Evolutionary conservation across 352 stramenopile genomes (phyloP).

Genomic region (Pythium utonaiense): DNA sequence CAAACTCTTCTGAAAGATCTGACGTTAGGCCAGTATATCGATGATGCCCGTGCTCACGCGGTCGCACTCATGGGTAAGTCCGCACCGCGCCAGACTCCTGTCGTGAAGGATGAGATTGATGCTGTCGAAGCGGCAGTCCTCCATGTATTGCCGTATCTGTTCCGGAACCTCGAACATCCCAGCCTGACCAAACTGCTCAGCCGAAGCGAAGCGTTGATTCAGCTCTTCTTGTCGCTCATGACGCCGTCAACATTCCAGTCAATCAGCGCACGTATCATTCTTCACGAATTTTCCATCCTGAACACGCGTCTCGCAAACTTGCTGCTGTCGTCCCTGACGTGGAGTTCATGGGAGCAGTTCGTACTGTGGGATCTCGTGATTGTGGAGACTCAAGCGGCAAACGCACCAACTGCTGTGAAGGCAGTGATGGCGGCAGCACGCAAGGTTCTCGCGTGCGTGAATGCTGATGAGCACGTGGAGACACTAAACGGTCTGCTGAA

Average conservation of each 20-base stretch:
- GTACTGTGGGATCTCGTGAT: constrained; percentile 77
- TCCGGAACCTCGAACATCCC: constrained; percentile 58
- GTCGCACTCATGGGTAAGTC: constrained; percentile 50
- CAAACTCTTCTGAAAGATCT: constrained; percentile 68
- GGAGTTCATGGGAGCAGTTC: constrained; percentile 83
- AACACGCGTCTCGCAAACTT: constrained; percentile 66
- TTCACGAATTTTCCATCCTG: constrained; percentile 77
- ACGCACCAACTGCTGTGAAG: constrained; percentile 30
- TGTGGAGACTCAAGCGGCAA: constrained; percentile 51
- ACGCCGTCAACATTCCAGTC: constrained; percentile 57
- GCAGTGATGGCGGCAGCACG: constrained; percentile 63
- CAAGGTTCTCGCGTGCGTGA: constrained; percentile 75
- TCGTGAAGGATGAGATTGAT: constrained; percentile 50
- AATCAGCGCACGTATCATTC: constrained; percentile 56
- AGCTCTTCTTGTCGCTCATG: constrained; percentile 57
- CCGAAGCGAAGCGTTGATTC: constrained; percentile 63
- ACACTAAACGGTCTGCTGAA: constrained; percentile 75
- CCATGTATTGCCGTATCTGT: constrained; percentile 64
- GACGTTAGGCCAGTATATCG: constrained; percentile 69
- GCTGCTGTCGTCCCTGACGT: constrained; percentile 70
- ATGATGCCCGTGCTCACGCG: constrained; percentile 63
- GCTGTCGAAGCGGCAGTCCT: constrained; percentile 58
- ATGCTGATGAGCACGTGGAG: constrained; percentile 64
- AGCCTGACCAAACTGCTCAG: constrained; percentile 56
- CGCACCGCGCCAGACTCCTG: constrained; percentile 1